A percentile compares a stretch with the other conserved stretches of the same genome.
phyloP scores from a whole-genome alignment of 1,139 yeast species.

The Debaryomyces nepalensis region DNA sequence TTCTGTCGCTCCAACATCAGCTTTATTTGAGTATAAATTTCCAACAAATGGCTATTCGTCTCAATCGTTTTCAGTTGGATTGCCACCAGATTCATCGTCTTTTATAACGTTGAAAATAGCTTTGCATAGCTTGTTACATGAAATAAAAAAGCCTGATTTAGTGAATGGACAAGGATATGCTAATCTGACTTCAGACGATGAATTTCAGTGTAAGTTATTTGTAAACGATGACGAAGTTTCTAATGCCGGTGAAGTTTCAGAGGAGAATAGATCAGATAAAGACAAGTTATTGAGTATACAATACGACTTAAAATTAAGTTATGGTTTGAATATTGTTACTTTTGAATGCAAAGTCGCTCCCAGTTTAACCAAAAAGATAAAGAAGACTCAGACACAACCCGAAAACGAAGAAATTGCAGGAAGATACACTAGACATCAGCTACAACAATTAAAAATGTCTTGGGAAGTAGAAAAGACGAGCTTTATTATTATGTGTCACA shows the following conservation, averaged over 20 bases:
- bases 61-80: slow-evolving; percentile 46
- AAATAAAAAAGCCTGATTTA: slow-evolving; percentile 40
- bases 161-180: slow-evolving; percentile 36
- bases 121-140: slow-evolving; percentile 46
- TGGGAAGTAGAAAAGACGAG: slow-evolving; percentile 54
- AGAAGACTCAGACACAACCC: slow-evolving; percentile 27
- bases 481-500: slow-evolving; percentile 35
- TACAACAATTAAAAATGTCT: slow-evolving; percentile 50
- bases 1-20: slow-evolving; percentile 27
- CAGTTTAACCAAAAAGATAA: slow-evolving; percentile 37
- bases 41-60: slow-evolving; percentile 49
- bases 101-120: slow-evolving; percentile 48
- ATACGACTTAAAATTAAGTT: slow-evolving; percentile 53
- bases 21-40: slow-evolving; percentile 52
- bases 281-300: slow-evolving; percentile 36
- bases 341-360: slow-evolving; percentile 55
- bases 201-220: slow-evolving; percentile 47
- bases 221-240: slow-evolving; percentile 57
- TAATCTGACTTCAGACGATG: slow-evolving; percentile 38
- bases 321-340: slow-evolving; percentile 52
- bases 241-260: slow-evolving; percentile 41
- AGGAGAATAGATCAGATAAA: slow-evolving; percentile 30
- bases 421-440: slow-evolving; percentile 53
- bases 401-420: slow-evolving; percentile 39
- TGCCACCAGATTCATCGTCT: slow-evolving; percentile 52